phyloP scores from a whole-genome alignment of 768 basidiomycete genomes.

The Tricholoma sp. region DNA sequence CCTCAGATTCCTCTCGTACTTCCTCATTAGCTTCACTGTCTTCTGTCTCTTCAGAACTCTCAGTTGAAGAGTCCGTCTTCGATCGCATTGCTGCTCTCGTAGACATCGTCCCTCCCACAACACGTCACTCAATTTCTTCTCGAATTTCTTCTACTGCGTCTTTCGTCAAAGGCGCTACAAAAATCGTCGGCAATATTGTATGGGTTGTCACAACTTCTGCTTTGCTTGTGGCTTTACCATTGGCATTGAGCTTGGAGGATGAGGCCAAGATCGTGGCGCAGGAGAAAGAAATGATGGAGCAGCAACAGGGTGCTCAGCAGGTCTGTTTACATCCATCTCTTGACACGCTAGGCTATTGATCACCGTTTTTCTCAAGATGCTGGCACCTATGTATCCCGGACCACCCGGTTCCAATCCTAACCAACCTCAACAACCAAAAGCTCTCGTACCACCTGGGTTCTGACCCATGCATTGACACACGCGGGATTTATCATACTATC shows the following conservation, averaged over 20 bases:
- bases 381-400: conserved; percentile 57
- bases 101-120: conserved; percentile 92
- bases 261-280: conserved; percentile 92
- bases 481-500: conserved; percentile 11
- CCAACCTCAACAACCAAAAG: conserved; percentile 45
- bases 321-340: conserved; percentile 36
- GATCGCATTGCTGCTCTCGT: conserved; percentile 90
- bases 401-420: conserved; percentile 25
- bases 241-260: conserved; percentile 92
- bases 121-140: conserved; percentile 69
- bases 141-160: conserved; percentile 55
- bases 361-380: conserved; percentile 49
- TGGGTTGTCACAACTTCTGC: conserved; percentile 96
- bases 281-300: conserved; percentile 90
- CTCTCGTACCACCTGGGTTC: conserved; percentile 83
- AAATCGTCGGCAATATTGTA: conserved; percentile 79
- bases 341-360: conserved; percentile 7
- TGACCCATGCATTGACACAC: conserved; percentile 29
- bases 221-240: conserved; percentile 87
- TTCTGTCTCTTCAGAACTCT: conserved; percentile 68
- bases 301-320: conserved; percentile 90
- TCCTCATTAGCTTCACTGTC: conserved; percentile 72
- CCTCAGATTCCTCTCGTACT: conserved; percentile 69
- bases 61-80: conserved; percentile 74
- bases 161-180: conserved; percentile 62